A percentile compares a stretch with the other conserved stretches of the same genome.
Conservation (phyloP, 2,329 filamentous ascomycete genomes). For the Cladobotryum mycophilum region DNA sequence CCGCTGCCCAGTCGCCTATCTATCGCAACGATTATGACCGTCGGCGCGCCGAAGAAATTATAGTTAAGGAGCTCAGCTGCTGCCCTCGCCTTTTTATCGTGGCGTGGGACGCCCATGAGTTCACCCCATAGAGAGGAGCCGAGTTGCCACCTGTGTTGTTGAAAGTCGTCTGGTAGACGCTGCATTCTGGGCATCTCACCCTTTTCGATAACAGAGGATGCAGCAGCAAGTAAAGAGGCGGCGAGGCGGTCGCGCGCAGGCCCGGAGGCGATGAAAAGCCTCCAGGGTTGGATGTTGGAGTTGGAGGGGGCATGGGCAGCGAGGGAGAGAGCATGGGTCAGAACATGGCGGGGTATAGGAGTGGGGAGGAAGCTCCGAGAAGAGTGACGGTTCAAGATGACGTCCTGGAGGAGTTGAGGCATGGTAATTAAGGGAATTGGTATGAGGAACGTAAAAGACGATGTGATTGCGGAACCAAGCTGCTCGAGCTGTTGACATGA, state of each 20-base stretch:
- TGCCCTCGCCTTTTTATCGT: slow-evolving; percentile 8
- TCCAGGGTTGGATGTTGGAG: slow-evolving; percentile 10
- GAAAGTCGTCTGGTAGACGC: neutral
- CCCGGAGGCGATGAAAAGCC: slow-evolving; percentile 2
- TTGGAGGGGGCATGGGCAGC: slow-evolving; percentile 7
- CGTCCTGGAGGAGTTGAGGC: too few species aligned
- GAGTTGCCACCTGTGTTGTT: slow-evolving; percentile 11
- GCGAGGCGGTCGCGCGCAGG: slow-evolving; percentile 5
- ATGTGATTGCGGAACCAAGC: too few species aligned
- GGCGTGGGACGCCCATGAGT: slow-evolving; percentile 12
- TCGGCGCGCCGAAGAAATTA: slow-evolving; percentile 14
- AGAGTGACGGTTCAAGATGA: too few species aligned
- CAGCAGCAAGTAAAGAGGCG: neutral
- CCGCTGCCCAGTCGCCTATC: slow-evolving; percentile 2
- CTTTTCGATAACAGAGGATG: neutral
- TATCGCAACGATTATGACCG: slow-evolving; percentile 12
- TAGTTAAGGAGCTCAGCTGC: slow-evolving; percentile 13
- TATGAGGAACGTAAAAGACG: too few species aligned
- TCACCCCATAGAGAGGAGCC: slow-evolving; percentile 13
- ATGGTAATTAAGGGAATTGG: too few species aligned
- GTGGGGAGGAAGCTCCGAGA: neutral
- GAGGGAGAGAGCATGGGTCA: slow-evolving; percentile 2
- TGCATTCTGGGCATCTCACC: neutral
- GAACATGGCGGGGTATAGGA: neutral
- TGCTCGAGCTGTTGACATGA: too few species aligned